A percentile compares a stretch with the other conserved stretches of the same genome.
Evolutionary conservation across 73 alveolate species (phyloP).

Genomic region (Uronychia binucleata): DNA sequence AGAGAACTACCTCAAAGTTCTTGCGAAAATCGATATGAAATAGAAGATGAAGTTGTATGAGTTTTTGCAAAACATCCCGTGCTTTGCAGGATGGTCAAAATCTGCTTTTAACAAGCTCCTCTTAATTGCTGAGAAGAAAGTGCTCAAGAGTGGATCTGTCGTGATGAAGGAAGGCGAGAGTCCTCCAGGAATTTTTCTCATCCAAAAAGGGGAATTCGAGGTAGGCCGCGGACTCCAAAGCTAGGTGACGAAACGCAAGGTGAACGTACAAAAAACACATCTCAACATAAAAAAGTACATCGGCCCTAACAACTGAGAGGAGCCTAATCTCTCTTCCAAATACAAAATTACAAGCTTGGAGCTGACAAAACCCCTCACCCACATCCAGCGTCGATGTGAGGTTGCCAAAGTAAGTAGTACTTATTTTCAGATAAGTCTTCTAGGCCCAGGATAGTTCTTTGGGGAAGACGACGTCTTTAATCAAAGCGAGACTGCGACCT

Average conservation of each 20-base stretch:
- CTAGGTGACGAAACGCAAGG: not conserved
- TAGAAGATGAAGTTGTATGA: slow-evolving; percentile 14
- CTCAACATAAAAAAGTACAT: not conserved
- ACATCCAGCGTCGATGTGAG: not conserved
- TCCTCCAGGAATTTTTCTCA: slow-evolving; percentile 14
- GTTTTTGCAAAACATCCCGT: slow-evolving; percentile 37
- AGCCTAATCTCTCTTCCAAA: not conserved
- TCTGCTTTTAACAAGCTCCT: slow-evolving; percentile 14
- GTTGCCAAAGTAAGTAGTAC: not conserved
- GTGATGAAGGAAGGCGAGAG: slow-evolving; percentile 39
- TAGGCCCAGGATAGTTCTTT: slow-evolving; percentile 47
- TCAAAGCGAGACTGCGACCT: slow-evolving; percentile 4
- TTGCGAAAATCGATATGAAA: slow-evolving; percentile 30
- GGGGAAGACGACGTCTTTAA: slow-evolving; percentile 52
- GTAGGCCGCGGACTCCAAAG: not conserved
- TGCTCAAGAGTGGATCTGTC: slow-evolving; percentile 10
- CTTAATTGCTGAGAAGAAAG: slow-evolving; percentile 25
- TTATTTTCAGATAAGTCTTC: slow-evolving; percentile 1
- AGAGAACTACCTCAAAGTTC: slow-evolving; percentile 29
- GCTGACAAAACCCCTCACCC: not conserved
- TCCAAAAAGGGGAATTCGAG: slow-evolving; percentile 43
- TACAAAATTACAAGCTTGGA: not conserved
- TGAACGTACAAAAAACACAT: not conserved
- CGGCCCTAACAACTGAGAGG: not conserved
- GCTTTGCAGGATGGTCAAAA: slow-evolving; percentile 27